These are phyloP conservation scores for Paraglomus brasilianum DNA, from an alignment of 192 early-diverging fungal species.

Conservation along the genomic window DNA sequence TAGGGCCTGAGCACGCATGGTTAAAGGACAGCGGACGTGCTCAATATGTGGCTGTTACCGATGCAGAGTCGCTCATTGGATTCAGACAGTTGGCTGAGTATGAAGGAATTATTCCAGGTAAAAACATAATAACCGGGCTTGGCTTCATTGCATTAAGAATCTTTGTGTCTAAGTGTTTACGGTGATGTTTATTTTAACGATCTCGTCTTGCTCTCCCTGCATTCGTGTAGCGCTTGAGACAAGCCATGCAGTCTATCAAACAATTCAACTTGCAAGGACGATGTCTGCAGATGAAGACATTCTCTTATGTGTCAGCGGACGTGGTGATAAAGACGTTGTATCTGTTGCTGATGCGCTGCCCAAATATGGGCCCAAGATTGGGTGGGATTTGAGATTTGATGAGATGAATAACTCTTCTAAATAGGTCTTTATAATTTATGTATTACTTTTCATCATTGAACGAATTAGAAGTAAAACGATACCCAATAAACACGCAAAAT, in stretches of 20 bases:
- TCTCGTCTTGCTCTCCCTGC: no score
- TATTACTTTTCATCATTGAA: no score
- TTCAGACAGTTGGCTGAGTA: constrained; percentile 69
- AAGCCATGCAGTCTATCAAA: constrained; percentile 86
- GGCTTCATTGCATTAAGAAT: background rate
- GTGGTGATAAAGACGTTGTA: constrained; percentile 97
- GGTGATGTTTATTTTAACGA: no score
- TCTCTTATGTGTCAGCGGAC: constrained; percentile 86
- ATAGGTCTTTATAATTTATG: no score
- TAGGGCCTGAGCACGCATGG: constrained; percentile 95
- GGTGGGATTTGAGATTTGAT: constrained; percentile 76
- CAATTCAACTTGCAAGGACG: constrained; percentile 72
- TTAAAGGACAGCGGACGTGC: constrained; percentile 85
- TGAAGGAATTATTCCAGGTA: constrained; percentile 85
- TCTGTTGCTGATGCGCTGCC: constrained; percentile 91
- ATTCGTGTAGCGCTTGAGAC: constrained; percentile 78
- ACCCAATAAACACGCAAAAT: no score
- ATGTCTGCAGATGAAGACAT: constrained; percentile 78
- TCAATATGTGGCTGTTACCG: constrained; percentile 77
- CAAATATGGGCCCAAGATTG: constrained; percentile 87
- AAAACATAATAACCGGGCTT: background rate
- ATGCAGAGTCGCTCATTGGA: constrained; percentile 83
- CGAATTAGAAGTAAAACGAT: no score
- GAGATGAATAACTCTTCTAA: no score
- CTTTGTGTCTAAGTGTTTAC: background rate